Evolutionary conservation across 805 yeast species (phyloP), one percentile per base, ranked within the genome.

Genomic region (Candida montana): DNA sequence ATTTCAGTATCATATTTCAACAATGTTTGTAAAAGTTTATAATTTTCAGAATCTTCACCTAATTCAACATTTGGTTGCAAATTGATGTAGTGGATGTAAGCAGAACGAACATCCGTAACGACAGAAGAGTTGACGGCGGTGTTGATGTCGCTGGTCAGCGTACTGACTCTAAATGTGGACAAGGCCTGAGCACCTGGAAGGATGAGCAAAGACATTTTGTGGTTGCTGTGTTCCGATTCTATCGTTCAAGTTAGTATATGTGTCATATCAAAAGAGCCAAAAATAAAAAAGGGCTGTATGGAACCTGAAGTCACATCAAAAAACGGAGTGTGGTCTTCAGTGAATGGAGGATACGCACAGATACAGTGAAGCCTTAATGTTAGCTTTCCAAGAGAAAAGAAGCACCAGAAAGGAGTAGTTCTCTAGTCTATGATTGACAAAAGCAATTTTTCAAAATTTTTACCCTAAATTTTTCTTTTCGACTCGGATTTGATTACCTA

Each of bases 141-240:
- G 66, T 85, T 83, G 65, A 91, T 77, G 56, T 81, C 87, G 50
- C 77, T 70, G 51, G 78, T 70, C 66, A 90, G 70, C 52, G 75
- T 83, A 47, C 79, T 75, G 50, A 89, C 81, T 67, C 98, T 78
- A 65, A 91, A 91, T 38, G 76, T 75, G 39, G 98, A 90, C 59
- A 89, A 72, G 48, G 96, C 97, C 58, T 75, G 76, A 37, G 96
- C 95, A 44, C 99, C 99, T 35, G 95, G 83, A 51, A 88, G 71
- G 46, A 76, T 65, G 53, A 74, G 60, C 68, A 75, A 57, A 37
- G 69, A 57, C 70, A 68, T 69, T 15, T 3, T 15, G 7, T 11
- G 18, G 3, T 7, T 26, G 19, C 7, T n/a, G n/a, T n/a, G 15
- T 23, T 32, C 5, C 19, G 17, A 26, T 26, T 26, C 29, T 26